Percentiles rank a stretch among this genome's conserved stretches.
These are phyloP conservation scores for Acer yangbiense DNA, from an alignment of 345 rosid species.

Conservation along the genomic window DNA sequence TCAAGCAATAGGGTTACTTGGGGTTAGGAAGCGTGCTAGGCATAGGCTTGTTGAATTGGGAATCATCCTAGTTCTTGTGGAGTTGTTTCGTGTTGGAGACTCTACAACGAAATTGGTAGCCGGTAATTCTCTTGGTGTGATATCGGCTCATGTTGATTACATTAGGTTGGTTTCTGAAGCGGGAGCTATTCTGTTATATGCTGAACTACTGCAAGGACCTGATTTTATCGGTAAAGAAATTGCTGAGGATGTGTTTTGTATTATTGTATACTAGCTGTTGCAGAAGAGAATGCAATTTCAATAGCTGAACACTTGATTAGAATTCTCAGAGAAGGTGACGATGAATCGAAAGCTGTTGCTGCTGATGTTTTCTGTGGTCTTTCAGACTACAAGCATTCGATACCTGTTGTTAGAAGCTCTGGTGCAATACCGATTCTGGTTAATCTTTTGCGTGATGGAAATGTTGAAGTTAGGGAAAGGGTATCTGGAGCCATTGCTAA, in stretches of 20 bases:
- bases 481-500: conserved; percentile 53
- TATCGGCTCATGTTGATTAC: too few species aligned
- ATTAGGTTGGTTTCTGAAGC: too few species aligned
- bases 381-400: conserved; percentile 51
- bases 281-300: conserved; percentile 51
- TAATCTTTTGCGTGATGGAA: conserved; percentile 45
- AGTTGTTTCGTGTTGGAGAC: too few species aligned
- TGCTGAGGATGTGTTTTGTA: conserved; percentile 54
- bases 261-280: conserved; percentile 48
- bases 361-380: conserved; percentile 66
- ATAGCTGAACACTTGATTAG: conserved; percentile 57
- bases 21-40: too few species aligned
- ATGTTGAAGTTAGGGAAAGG: conserved; percentile 46
- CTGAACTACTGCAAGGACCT: conserved; percentile 48
- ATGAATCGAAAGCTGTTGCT: conserved; percentile 51
- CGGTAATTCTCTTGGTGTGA: too few species aligned
- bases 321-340: conserved; percentile 60
- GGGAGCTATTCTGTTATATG: too few species aligned
- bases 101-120: too few species aligned
- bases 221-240: conserved; percentile 56
- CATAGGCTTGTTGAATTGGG: too few species aligned
- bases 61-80: too few species aligned
- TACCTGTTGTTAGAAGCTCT: conserved; percentile 49
- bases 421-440: conserved; percentile 60
- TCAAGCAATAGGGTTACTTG: too few species aligned